These are phyloP conservation scores for Backusella liffmaniae DNA, from an alignment of 192 early-diverging fungal genomes.

Conservation along the genomic window DNA sequence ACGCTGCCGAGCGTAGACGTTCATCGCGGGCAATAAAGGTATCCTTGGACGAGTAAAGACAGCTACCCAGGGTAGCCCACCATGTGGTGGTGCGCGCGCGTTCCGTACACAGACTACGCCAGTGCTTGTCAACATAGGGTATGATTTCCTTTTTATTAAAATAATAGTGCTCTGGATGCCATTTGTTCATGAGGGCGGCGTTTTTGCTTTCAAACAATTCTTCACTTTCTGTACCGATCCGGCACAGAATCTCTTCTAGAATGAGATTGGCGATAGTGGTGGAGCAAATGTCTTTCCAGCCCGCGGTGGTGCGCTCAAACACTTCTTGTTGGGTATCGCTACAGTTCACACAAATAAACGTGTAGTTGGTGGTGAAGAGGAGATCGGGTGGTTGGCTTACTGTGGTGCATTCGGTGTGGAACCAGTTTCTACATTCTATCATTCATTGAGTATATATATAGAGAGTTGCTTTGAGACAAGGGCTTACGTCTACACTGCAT, in stretches of 20 bases:
- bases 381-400: slow-evolving; percentile 43
- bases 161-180: slow-evolving; percentile 49
- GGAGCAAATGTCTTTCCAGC: slow-evolving; percentile 66
- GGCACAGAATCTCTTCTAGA: slow-evolving; percentile 45
- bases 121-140: slow-evolving; percentile 63
- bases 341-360: slow-evolving; percentile 53
- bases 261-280: slow-evolving; percentile 64
- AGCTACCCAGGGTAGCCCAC: slow-evolving; percentile 69
- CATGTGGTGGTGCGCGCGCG: slow-evolving; percentile 61
- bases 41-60: slow-evolving; percentile 62
- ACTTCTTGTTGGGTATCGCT: slow-evolving; percentile 39
- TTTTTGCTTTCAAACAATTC: slow-evolving; percentile 35
- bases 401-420: slow-evolving; percentile 54
- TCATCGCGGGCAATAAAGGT: slow-evolving; percentile 58
- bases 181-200: slow-evolving; percentile 31
- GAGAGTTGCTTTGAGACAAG: too few species aligned
- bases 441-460: neutral
- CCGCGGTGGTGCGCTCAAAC: slow-evolving; percentile 57
- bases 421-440: slow-evolving; percentile 64
- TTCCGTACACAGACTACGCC: slow-evolving; percentile 63
- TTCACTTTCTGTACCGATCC: slow-evolving; percentile 22
- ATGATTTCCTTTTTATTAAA: slow-evolving; percentile 69
- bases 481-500: slow-evolving; percentile 56
- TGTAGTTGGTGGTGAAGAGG: slow-evolving; percentile 65
- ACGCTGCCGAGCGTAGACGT: slow-evolving; percentile 53